Evolutionary conservation across 2,329 filamentous ascomycete genomes (phyloP).

Genomic region (Ophiostoma australiae): DNA sequence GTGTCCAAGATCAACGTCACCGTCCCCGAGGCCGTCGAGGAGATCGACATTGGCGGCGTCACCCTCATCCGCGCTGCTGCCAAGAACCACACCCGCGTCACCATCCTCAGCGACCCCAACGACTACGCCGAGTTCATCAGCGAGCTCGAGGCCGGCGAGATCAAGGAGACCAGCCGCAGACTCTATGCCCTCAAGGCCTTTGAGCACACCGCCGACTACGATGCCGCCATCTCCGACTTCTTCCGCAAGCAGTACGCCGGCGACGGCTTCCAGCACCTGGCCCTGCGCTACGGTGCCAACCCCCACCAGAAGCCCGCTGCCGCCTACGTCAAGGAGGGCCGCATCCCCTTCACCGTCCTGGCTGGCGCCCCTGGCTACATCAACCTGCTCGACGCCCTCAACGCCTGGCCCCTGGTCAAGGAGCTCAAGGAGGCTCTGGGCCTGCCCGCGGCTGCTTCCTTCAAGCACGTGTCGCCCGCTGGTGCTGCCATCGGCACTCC

Average conservation of each 20-base stretch:
- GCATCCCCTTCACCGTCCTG: conserved; percentile 91
- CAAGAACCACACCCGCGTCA: conserved; percentile 95
- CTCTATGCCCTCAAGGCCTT: conserved; percentile 95
- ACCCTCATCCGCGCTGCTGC: conserved; percentile 93
- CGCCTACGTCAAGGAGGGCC: conserved; percentile 66
- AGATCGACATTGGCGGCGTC: conserved; percentile 97
- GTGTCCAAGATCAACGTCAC: conserved; percentile 96
- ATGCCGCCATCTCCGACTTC: conserved; percentile 89
- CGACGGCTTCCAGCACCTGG: conserved; percentile 73
- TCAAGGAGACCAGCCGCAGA: conserved; percentile 79
- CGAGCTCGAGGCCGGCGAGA: conserved; percentile 81
- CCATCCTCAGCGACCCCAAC: conserved; percentile 86
- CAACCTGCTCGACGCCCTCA: conserved; percentile 92
- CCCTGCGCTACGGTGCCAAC: conserved; percentile 92
- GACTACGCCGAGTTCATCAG: conserved; percentile 93
- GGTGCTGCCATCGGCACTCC: conserved; percentile 91
- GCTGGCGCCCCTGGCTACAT: conserved; percentile 90
- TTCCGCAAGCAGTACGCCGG: conserved; percentile 96
- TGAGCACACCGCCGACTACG: conserved; percentile 96
- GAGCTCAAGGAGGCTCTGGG: conserved; percentile 86
- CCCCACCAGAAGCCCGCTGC: conserved; percentile 96
- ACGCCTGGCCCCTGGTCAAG: conserved; percentile 95
- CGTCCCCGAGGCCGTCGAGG: conserved; percentile 92
- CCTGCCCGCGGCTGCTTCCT: conserved; percentile 87
- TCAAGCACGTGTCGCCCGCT: conserved; percentile 98